These are phyloP conservation scores for Wallemia mellicola DNA, from an alignment of 1,284 basidiomycete genomes.

Conservation along the genomic window DNA sequence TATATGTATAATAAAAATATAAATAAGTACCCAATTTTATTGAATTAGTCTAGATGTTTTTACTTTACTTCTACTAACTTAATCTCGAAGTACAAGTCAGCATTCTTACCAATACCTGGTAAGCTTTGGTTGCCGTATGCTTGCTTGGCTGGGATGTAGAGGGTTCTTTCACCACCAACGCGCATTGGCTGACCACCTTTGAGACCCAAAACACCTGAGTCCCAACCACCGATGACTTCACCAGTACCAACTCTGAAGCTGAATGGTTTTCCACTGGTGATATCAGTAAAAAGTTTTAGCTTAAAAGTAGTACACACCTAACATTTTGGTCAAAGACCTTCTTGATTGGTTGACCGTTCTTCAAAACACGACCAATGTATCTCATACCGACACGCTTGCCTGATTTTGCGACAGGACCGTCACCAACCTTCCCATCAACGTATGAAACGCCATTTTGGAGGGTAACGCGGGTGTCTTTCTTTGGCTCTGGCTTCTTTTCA, in stretches of 20 bases:
- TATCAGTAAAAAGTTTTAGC: background rate
- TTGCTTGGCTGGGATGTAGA: constrained; percentile 30
- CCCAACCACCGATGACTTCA: constrained; percentile 90
- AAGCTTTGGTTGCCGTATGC: constrained; percentile 23
- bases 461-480: constrained; percentile 17
- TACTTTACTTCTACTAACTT: constrained; percentile 23
- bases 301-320: constrained; percentile 47
- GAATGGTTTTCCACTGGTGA: constrained; percentile 19
- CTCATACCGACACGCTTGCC: constrained; percentile 62
- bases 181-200: constrained; percentile 27
- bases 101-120: constrained; percentile 22
- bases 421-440: constrained; percentile 44
- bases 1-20: too few species aligned
- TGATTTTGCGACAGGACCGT: constrained; percentile 52
- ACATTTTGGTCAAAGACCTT: constrained; percentile 70
- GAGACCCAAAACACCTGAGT: constrained; percentile 48
- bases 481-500: constrained; percentile 10
- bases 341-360: constrained; percentile 35
- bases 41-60: too few species aligned
- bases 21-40: too few species aligned
- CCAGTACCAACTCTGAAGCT: constrained; percentile 56
- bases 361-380: constrained; percentile 33
- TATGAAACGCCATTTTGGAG: constrained; percentile 47
- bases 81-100: constrained; percentile 23
- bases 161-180: constrained; percentile 56